Conservation (phyloP, 139 green algal species). For the Pedinophyceae sp. region DNA sequence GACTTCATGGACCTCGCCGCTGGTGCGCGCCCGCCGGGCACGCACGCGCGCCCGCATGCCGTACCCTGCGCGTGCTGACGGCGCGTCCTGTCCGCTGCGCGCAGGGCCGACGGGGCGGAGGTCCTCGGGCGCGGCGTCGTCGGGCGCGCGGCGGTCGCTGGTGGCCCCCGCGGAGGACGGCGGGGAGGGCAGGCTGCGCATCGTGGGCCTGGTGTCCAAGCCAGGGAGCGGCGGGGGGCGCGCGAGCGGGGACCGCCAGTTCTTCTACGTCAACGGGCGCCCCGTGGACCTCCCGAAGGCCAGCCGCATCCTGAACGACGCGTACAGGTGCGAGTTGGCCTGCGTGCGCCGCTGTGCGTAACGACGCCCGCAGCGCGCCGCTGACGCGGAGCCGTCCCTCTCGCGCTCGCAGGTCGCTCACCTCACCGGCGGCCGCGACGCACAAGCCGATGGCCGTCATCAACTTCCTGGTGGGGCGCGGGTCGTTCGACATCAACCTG, state of each 20-base stretch:
- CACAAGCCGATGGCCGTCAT: constrained; percentile 48
- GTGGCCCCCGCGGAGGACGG: too few species aligned
- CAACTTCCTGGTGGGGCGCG: constrained; percentile 33
- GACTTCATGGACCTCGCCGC: too few species aligned
- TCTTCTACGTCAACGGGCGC: constrained; percentile 83
- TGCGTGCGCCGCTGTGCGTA: background rate
- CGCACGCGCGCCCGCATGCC: too few species aligned
- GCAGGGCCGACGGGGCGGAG: too few species aligned
- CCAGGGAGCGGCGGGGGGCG: constrained; percentile 3
- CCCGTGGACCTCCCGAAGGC: constrained; percentile 76
- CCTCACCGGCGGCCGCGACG: constrained; percentile 14
- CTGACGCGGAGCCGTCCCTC: too few species aligned
- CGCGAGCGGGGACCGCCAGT: constrained; percentile 37
- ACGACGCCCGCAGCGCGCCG: too few species aligned
- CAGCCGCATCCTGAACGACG: constrained; percentile 19
- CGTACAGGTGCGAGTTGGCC: constrained; percentile 4
- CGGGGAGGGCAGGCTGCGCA: background rate
- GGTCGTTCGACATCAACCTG: constrained; percentile 80
- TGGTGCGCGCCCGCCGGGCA: too few species aligned
- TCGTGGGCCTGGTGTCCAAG: background rate
- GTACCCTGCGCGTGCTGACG: too few species aligned
- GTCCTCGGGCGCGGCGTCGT: too few species aligned
- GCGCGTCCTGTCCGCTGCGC: too few species aligned
- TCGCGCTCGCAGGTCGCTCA: constrained; percentile 9
- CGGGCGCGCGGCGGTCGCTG: too few species aligned